phyloP scores from a whole-genome alignment of 2,329 filamentous ascomycete species.

The Nothophaeocryptopus gaeumannii region DNA sequence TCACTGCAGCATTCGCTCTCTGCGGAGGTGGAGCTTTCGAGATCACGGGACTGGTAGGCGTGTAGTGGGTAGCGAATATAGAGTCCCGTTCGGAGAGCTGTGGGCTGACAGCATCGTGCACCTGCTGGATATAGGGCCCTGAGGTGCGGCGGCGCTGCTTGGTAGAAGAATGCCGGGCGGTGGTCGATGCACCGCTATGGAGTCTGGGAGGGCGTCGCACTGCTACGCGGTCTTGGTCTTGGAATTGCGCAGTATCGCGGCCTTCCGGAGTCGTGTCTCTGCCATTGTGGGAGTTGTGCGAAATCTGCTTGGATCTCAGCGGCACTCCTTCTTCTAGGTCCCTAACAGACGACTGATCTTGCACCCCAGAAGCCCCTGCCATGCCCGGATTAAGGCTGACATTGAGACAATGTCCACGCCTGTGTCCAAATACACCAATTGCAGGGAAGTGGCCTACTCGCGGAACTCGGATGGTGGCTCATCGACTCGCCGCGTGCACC shows the following conservation, averaged over 20 bases:
- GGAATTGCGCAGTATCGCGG: background rate
- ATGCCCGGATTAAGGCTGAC: conserved; percentile 12
- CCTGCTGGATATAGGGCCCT: conserved; percentile 3
- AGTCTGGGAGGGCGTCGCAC: background rate
- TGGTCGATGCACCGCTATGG: background rate
- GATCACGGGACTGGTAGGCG: conserved; percentile 44
- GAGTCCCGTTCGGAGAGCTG: conserved; percentile 61
- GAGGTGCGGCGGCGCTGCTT: conserved; percentile 8
- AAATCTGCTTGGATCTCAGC: conserved; percentile 19
- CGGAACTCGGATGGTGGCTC: conserved; percentile 1
- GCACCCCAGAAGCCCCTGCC: conserved; percentile 16
- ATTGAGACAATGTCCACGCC: conserved; percentile 14
- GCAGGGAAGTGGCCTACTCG: conserved; percentile 1
- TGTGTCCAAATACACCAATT: conserved; percentile 5
- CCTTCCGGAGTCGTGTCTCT: background rate
- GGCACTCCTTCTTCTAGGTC: conserved; percentile 8
- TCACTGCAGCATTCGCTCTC: background rate
- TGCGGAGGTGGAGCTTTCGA: conserved; percentile 22
- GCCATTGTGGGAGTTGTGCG: conserved; percentile 12
- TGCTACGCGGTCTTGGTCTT: background rate
- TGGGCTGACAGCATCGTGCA: conserved; percentile 41
- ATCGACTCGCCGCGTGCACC: background rate
- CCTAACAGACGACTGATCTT: conserved; percentile 1
- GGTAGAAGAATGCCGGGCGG: background rate
- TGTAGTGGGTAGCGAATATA: conserved; percentile 63